These are phyloP conservation scores for Selenicereus undatus DNA, from an alignment of 148 eudicot species.

Conservation along the genomic window DNA sequence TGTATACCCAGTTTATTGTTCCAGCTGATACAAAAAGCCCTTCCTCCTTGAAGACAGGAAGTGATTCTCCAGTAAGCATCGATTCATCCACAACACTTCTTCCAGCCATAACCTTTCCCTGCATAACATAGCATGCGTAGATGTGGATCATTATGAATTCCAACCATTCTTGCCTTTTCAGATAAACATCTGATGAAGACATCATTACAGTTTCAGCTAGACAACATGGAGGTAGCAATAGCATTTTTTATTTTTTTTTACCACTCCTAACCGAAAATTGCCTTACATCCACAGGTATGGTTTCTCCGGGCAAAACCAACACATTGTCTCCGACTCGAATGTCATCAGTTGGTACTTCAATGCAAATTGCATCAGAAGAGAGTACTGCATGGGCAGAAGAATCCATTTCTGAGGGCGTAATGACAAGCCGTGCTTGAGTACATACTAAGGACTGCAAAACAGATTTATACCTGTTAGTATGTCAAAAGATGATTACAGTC, in stretches of 20 bases:
- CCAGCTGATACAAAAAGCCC: slow-evolving; percentile 83
- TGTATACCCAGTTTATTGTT: slow-evolving; percentile 91
- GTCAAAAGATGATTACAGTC: slow-evolving; percentile 3
- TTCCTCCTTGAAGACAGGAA: slow-evolving; percentile 85
- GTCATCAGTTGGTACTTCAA: slow-evolving; percentile 91
- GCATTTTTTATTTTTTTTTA: not conserved
- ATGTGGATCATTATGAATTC: slow-evolving; percentile 16
- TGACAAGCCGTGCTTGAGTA: slow-evolving; percentile 82
- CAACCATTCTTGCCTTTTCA: not conserved
- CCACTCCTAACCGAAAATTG: slow-evolving; percentile 8
- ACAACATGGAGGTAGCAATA: not conserved
- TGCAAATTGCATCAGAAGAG: slow-evolving; percentile 74
- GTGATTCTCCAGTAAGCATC: slow-evolving; percentile 97
- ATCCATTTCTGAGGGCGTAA: slow-evolving; percentile 65
- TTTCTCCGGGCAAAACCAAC: slow-evolving; percentile 95
- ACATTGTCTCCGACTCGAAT: slow-evolving; percentile 78
- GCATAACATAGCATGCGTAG: slow-evolving; percentile 19
- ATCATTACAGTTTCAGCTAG: slow-evolving; percentile 5
- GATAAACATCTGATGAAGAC: not conserved
- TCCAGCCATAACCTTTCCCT: slow-evolving; percentile 92
- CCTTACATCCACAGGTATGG: slow-evolving; percentile 92
- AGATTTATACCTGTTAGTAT: not conserved
- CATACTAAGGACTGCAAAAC: slow-evolving; percentile 75
- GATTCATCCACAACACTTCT: slow-evolving; percentile 99
- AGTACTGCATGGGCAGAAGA: slow-evolving; percentile 46